Conservation (phyloP, 1,284 basidiomycete species). For the Microbotryum scabiosae region DNA sequence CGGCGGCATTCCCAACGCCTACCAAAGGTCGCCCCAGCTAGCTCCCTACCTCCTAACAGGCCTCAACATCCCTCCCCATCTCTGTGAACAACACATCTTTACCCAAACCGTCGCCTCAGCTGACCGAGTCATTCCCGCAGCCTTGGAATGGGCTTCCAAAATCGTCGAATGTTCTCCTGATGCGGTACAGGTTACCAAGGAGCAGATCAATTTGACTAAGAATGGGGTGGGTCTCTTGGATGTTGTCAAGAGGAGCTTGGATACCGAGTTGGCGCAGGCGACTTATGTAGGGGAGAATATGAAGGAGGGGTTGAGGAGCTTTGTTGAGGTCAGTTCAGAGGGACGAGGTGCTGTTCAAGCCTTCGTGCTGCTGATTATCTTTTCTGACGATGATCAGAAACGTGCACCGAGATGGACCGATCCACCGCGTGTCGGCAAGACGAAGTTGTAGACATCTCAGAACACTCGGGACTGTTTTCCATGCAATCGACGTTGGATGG, state of each 20-base stretch:
- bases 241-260: constrained; percentile 48
- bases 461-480: too few species aligned
- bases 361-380: background rate
- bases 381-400: background rate
- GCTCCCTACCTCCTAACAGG: constrained; percentile 62
- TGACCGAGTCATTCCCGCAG: constrained; percentile 53
- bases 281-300: constrained; percentile 64
- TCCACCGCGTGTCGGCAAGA: too few species aligned
- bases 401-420: too few species aligned
- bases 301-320: constrained; percentile 51
- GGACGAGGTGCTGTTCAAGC: too few species aligned
- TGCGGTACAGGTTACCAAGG: constrained; percentile 67
- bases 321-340: constrained; percentile 42
- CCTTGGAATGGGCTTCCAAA: constrained; percentile 55
- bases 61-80: constrained; percentile 57
- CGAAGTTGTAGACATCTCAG: too few species aligned
- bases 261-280: constrained; percentile 49
- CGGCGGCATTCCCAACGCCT: constrained; percentile 52
- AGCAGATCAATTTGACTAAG: constrained; percentile 51
- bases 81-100: constrained; percentile 61
- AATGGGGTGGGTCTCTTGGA: constrained; percentile 52
- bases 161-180: constrained; percentile 67
- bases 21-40: constrained; percentile 18
- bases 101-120: constrained; percentile 53
- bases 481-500: too few species aligned